Base-by-base conservation (phyloP, 495 filamentous ascomycete genomes). In the Hypomontagnella monticulosa region DNA sequence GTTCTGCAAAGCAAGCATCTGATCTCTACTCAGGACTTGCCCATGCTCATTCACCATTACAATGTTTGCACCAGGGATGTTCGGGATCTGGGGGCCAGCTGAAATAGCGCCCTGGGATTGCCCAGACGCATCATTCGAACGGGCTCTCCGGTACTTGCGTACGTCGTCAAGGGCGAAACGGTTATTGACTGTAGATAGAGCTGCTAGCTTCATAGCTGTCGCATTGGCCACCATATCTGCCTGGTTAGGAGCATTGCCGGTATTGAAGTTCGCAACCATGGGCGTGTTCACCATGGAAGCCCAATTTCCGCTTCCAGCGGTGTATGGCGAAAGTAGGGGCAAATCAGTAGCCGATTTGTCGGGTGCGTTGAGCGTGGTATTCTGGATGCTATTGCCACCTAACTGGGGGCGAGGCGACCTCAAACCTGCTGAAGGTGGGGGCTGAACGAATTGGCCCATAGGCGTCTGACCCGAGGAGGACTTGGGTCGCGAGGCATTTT, bases 211-310 rank as follows among this genome's bases (percentile, higher is more conserved):
- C 95, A 99, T 99, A 12, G 95, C 95, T 8, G 95, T 98, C 7
- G 95, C 96, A 74, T 98, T 98, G 42, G 95, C 95, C 54, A 99
- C 91, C 93, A 99, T 97, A 69, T 99, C 96, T 12, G 93, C 95
- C 72, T 96, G 92, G 49, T 84, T 87, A 34, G 80, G 82, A 32
- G 75, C 77, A 61, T 80, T 80, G 57, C 79, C 81, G 61, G 78
- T 62, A 77, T 87, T 79, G 75, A 99, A 99, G 51, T 86, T 93
- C 4, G 92, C 79, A 19, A 92, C 92, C 91, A 98, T 97, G 1
- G 95, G 95, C 2, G 95, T 99, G 79, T 97, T 98, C 63, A 93
- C 88, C 91, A 97, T 95, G 19, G 95, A 98, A 33, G 96, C 95
- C 95, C 95, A 99, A 83, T 93, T 98, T 34, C 91, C 91, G 73